Evolutionary conservation across 805 yeast species (phyloP), one percentile per base, ranked within the genome.

Genomic region (Zygoascus flipseniorum): DNA sequence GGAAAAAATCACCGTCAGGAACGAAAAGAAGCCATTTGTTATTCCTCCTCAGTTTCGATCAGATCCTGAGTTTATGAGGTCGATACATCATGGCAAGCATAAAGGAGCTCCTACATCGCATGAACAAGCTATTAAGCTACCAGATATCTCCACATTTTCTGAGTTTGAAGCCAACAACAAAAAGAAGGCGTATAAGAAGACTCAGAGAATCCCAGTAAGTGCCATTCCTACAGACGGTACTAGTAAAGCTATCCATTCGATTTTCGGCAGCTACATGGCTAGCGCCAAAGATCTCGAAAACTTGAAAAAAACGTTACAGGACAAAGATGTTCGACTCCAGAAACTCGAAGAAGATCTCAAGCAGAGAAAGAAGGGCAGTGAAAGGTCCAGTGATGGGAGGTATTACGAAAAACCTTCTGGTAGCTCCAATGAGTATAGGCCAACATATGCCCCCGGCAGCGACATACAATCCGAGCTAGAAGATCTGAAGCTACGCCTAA

Each of bases 11-110:
- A 42, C 44, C 4, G 44, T 4, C 44, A 42, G 16, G 9, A 11
- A 16, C 14, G 49, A 46, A 5, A 31, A 46, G 19, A 18, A 46
- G 41, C 49, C 49, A 28, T 46, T 46, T 31, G 49, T 28, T 31
- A 46, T 46, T n/a, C 49, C 49, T 9, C 20, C 49, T 31, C 49
- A 46, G 20, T 46, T 46, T 28, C 8, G 32, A 8, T 14, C n/a
- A 2, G 49, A 46, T 19, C 49, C 49, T 31, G 49, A 46, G 41
- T 46, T 46, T 31, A 46, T 46, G 49, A 31, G 49, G 20, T 46
- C 49, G 14, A 31, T 46, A 16, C 28, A 46, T 20, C 31, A 46
- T 46, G 49, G 49, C 19, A 20, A 28, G 11, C 47, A 31, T 19
- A 46, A 31, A 16, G 18, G 48, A 11, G 13, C 39, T 8, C 8